Base-by-base conservation (phyloP, 768 basidiomycete genomes). In the Collybiopsis luxurians region DNA sequence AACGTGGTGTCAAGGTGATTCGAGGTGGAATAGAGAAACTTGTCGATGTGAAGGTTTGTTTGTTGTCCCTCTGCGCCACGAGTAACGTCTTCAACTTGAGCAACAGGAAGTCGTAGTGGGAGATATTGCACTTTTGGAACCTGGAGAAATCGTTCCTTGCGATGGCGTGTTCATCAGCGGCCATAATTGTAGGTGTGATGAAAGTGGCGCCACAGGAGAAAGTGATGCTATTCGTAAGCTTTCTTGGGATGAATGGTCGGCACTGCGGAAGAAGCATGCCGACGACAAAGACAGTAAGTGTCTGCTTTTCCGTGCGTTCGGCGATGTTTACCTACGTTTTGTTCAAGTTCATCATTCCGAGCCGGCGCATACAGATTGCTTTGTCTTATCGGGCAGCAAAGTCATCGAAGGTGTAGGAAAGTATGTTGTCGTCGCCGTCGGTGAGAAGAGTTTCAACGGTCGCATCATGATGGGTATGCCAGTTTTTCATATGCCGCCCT, bases 121-220 rank as follows among this genome's bases (percentile, higher is more conserved):
- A 42, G 96, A 99, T 64, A 80, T 99, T 57, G 90, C 90, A 15
- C 75, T 92, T 17, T 70, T 98, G 38, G 95, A 98, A 75, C 94
- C 97, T 0, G 97, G 97, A 55, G 96, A 99, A 69, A 87, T 98
- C 57, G 68, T 98, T 15, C 97, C 97, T 47, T 96, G 94, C 71
- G 97, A 99, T 67, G 97, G 97, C 53, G 78, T 99, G 65, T 97
- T 96, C 75, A 73, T 99, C 27, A 77, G 83, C 7, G 96, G 97
- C 21, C 92, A 98, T 72, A 94, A 93, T 61, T 89, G 98, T 63
- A 88, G 84, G 66, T 98, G 95, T 68, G 97, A 99, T 66, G 97
- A 98, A 70, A 93, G 92, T 24, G 92, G 92, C 21, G 94, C 95
- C 42, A 98, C 97, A 0, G 97, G 96, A 61, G 97, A 99, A 75